These are phyloP conservation scores for Brettanomyces sp. DNA, from an alignment of 805 yeast genomes.

Conservation along the genomic window DNA sequence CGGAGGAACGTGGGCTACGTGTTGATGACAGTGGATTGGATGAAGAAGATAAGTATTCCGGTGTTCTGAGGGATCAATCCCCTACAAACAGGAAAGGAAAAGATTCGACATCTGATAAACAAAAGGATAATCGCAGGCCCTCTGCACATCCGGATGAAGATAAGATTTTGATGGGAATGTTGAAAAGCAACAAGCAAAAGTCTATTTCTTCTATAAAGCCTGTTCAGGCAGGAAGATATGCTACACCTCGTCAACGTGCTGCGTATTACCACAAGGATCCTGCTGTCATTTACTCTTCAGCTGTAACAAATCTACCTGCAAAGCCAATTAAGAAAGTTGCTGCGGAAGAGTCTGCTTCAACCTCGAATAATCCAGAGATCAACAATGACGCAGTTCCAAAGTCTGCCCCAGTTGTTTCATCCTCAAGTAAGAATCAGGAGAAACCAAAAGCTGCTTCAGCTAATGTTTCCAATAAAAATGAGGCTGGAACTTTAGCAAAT, in stretches of 20 bases:
- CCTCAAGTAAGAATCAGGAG: slow-evolving; percentile 3
- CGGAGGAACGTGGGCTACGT: slow-evolving; percentile 79
- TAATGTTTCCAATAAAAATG: not conserved
- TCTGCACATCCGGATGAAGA: not conserved
- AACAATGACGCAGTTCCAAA: not conserved
- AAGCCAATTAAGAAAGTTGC: slow-evolving; percentile 2
- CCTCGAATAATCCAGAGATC: slow-evolving; percentile 2
- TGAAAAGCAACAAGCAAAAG: not conserved
- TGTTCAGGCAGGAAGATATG: slow-evolving; percentile 32
- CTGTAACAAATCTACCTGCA: slow-evolving; percentile 14
- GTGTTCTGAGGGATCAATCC: slow-evolving; percentile 57
- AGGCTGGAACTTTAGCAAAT: not conserved
- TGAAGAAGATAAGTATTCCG: slow-evolving; percentile 94
- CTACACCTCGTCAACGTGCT: slow-evolving; percentile 50
- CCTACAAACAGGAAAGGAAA: slow-evolving; percentile 16
- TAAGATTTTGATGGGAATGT: slow-evolving; percentile 2
- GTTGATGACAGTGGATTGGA: slow-evolving; percentile 82
- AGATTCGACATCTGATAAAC: not conserved
- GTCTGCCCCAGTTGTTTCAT: not conserved
- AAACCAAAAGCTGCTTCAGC: slow-evolving; percentile 7
- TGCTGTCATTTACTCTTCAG: slow-evolving; percentile 52
- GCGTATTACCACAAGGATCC: slow-evolving; percentile 50
- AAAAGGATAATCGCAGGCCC: too few species aligned
- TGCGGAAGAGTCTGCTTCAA: not conserved
- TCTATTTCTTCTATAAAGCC: slow-evolving; percentile 11